Evolutionary conservation across 1,139 yeast species (phyloP).

Genomic region (Suhomyces bokatorum): DNA sequence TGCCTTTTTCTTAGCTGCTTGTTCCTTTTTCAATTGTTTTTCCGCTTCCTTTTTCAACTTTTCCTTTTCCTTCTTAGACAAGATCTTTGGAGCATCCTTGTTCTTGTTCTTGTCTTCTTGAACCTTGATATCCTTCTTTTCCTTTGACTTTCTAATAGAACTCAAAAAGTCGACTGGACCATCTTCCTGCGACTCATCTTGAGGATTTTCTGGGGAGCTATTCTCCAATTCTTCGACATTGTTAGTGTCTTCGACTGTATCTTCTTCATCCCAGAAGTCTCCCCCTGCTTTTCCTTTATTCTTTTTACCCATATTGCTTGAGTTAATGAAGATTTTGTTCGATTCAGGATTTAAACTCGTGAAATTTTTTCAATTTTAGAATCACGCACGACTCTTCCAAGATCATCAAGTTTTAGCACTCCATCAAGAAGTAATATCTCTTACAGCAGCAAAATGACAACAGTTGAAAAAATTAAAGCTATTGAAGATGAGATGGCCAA

Average conservation of each 20-base stretch:
- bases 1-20: conserved; percentile 79
- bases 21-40: conserved; percentile 89
- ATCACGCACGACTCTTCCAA: conserved; percentile 13
- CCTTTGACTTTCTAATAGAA: conserved; percentile 76
- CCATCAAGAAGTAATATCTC: not conserved
- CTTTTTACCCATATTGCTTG: conserved; percentile 46
- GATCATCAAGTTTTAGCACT: conserved; percentile 7
- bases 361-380: conserved; percentile 16
- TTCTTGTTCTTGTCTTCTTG: conserved; percentile 49
- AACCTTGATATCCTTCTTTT: conserved; percentile 65
- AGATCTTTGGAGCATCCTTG: conserved; percentile 65
- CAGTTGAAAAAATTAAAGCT: conserved; percentile 86
- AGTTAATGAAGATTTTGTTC: not conserved
- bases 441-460: conserved; percentile 55
- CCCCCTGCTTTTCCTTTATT: conserved; percentile 52
- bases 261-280: conserved; percentile 86
- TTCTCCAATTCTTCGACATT: conserved; percentile 53
- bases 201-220: conserved; percentile 24
- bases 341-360: conserved; percentile 3
- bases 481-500: conserved; percentile 95
- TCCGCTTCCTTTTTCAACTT: conserved; percentile 96
- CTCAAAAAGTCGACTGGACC: conserved; percentile 71
- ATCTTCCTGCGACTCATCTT: conserved; percentile 27
- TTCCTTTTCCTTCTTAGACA: conserved; percentile 96
- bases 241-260: conserved; percentile 56